phyloP scores from a whole-genome alignment of 441 rosid genomes.

The Mallotus repandus region DNA sequence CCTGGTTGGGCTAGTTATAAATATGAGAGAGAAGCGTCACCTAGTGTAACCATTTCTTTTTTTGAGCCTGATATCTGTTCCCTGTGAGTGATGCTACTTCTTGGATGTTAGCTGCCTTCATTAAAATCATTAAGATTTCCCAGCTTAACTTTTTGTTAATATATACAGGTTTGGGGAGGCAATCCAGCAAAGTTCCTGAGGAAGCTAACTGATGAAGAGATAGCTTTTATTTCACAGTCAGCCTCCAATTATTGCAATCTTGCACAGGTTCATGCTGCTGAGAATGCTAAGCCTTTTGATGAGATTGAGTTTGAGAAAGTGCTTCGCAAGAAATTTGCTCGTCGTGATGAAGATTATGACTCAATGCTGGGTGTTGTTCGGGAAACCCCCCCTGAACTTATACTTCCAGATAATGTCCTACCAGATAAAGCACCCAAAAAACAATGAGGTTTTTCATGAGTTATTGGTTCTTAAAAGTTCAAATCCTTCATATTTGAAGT shows the following conservation, averaged over 20 bases:
- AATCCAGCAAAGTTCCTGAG: conserved; percentile 92
- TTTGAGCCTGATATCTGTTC: no score
- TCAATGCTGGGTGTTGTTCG: conserved; percentile 83
- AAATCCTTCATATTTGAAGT: not conserved
- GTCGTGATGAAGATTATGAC: conserved; percentile 76
- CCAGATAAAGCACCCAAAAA: conserved; percentile 52
- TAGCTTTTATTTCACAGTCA: conserved; percentile 64
- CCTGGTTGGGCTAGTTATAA: no score
- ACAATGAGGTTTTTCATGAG: conserved; percentile 38
- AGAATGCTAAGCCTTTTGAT: conserved; percentile 77
- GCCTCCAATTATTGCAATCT: conserved; percentile 84
- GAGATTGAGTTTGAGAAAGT: conserved; percentile 89
- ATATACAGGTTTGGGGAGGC: conserved; percentile 95
- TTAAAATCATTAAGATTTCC: no score
- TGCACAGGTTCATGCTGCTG: conserved; percentile 82
- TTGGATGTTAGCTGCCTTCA: no score
- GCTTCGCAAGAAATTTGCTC: conserved; percentile 75
- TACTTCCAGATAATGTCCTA: conserved; percentile 60
- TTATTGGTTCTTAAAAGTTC: not conserved
- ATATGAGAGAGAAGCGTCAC: no score
- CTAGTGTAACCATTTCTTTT: no score
- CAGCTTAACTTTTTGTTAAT: not conserved
- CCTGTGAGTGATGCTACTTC: no score
- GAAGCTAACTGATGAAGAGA: conserved; percentile 73
- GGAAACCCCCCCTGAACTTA: conserved; percentile 77